Conservation (phyloP, 2,329 filamentous ascomycete species). For the Cladorrhinum sp. region DNA sequence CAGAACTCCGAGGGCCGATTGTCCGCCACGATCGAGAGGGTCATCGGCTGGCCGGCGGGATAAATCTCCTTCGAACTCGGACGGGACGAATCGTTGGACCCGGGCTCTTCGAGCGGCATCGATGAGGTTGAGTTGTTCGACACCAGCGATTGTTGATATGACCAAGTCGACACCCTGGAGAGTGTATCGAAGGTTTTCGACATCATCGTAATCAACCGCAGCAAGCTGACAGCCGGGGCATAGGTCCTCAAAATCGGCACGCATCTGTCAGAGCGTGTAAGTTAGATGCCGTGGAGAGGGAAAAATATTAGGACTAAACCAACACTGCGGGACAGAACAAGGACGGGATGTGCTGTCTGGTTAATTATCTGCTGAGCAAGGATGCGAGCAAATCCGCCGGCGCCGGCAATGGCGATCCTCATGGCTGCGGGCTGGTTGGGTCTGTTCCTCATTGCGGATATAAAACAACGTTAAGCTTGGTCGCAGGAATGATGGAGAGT, state of each 20-base stretch:
- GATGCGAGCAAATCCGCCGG: constrained; percentile 44
- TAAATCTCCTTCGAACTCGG: constrained; percentile 69
- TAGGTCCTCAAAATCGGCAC: constrained; percentile 50
- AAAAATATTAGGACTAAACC: constrained; percentile 27
- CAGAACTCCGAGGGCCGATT: constrained; percentile 55
- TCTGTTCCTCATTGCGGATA: constrained; percentile 22
- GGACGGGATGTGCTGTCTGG: constrained; percentile 63
- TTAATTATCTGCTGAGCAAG: constrained; percentile 58
- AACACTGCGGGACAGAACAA: constrained; percentile 67
- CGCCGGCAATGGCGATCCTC: constrained; percentile 49
- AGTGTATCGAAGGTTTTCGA: constrained; percentile 57
- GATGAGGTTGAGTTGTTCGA: constrained; percentile 67
- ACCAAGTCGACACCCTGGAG: constrained; percentile 72
- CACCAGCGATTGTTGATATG: constrained; percentile 69
- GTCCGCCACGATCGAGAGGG: constrained; percentile 59
- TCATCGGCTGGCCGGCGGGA: constrained; percentile 53
- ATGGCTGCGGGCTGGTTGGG: constrained; percentile 36
- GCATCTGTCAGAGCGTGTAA: constrained; percentile 40
- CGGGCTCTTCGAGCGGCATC: constrained; percentile 63
- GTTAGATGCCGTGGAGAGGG: not conserved
- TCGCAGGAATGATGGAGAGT: not conserved
- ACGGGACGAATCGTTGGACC: constrained; percentile 69
- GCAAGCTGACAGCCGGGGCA: constrained; percentile 61
- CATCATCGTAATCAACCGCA: constrained; percentile 63
- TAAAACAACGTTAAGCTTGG: not conserved